Evolutionary conservation across 495 filamentous ascomycete species (phyloP), one percentile per base, ranked within the genome.

Genomic region (Aspergillus campestris): DNA sequence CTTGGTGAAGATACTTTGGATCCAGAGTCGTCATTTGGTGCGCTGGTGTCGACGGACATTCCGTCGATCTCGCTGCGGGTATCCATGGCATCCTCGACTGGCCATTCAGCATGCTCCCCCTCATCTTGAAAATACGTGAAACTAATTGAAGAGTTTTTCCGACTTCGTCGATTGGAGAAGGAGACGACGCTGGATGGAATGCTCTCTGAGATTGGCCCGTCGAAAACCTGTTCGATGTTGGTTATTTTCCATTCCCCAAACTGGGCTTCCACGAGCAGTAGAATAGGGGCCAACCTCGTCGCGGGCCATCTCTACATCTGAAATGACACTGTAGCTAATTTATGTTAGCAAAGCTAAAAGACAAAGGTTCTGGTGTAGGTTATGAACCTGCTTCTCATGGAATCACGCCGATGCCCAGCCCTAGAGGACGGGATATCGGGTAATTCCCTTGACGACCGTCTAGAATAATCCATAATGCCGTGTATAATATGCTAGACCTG

Each of bases 241-340:
- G 40, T 48, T 33, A 38, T 8, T 8, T 45, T 36, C 32, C 34
- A 31, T 31, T 38, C 15, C 27, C 29, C 11, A 6, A 1, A 38
- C 18, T 36, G 31, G 15, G 31, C 7, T 7, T 29, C 10, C 6
- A 9, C 7, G 9, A 31, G 15, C 9, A 38, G 24, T n/a, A 15
- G 31, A 51, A 31, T 18, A 31, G 32, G 31, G 46, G 48, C 72
- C 39, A 52, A 90, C 88, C 76, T 96, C 91, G 60, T 95, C 86
- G 37, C 90, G 88, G 24, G 92, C 94, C 92, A 99, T 99, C 60
- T 95, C 92, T n/a, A 99, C 91, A 61, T 96, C 90, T 31, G 86
- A 87, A 33, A 94, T 79, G 53, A 95, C 80, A 64, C 87, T 94
- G 34, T 83, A 70, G 61, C 75, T 79, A 55, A 29, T n/a, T 18